phyloP scores from a whole-genome alignment of 2,329 filamentous ascomycete genomes.

The Fusarium begoniae region DNA sequence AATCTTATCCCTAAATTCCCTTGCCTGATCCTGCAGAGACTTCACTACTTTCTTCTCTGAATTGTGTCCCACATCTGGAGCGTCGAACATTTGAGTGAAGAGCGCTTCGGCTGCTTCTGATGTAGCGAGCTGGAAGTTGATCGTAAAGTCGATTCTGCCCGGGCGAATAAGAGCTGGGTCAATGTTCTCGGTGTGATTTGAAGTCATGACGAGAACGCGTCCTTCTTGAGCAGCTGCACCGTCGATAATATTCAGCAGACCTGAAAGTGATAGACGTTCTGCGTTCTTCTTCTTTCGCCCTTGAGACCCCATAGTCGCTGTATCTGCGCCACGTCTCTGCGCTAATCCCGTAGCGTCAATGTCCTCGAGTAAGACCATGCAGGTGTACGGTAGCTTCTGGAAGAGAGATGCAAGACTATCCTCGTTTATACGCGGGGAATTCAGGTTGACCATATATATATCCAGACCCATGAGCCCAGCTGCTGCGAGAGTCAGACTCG shows the following conservation, averaged over 20 bases:
- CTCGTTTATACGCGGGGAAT: slow-evolving; percentile 2
- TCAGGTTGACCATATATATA: slow-evolving; percentile 18
- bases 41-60: not conserved
- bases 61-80: not conserved
- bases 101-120: not conserved
- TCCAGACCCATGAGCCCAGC: slow-evolving; percentile 3
- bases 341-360: slow-evolving; percentile 12
- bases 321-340: not conserved
- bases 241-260: slow-evolving; percentile 73
- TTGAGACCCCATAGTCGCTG: not conserved
- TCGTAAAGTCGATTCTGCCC: slow-evolving; percentile 1
- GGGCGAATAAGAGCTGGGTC: slow-evolving; percentile 6
- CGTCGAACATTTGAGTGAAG: slow-evolving; percentile 6
- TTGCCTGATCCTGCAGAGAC: not conserved
- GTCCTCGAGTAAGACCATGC: slow-evolving; percentile 11
- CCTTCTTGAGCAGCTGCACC: slow-evolving; percentile 74
- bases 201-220: slow-evolving; percentile 75
- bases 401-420: slow-evolving; percentile 14
- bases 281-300: not conserved
- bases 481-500: slow-evolving; percentile 8
- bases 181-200: slow-evolving; percentile 56
- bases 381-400: not conserved
- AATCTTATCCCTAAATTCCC: not conserved
- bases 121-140: slow-evolving; percentile 14
- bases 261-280: slow-evolving; percentile 57